Evolutionary conservation across 306 rosid genomes (phyloP), one percentile per base, ranked within the genome.

Genomic region (Medicago arabica): DNA sequence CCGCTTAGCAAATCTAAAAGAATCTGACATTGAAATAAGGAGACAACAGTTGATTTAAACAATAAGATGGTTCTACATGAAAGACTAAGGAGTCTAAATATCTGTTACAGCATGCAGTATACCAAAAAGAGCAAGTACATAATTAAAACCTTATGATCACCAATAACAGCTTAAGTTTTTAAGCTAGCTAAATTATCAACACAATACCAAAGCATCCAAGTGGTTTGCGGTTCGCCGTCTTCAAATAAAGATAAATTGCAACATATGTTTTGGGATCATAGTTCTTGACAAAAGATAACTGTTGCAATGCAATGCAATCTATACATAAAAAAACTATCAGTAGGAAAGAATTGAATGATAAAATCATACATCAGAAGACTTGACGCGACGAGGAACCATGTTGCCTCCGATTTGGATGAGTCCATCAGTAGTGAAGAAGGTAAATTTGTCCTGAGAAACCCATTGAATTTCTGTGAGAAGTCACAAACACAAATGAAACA

Each of bases 361-460:
- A 57, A 57, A 57, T 57, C 63, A 57, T 57, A 92, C 96, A 79
- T 91, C 89, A 4, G 89, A 87, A 63, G 91, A 80, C 72, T 87
- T 64, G 77, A 87, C 75, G 5, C 85, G 88, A 55, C 85, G 92
- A 61, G 98, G 98, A 75, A 88, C 86, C 74, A 90, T 72, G 75
- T 96, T 86, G 77, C 98, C 98, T 72, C 98, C 98, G 21, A 95
- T 88, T 87, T 95, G 97, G 81, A 92, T 54, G 21, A 95, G 88
- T 38, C 98, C 98, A 84, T 95, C 97, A 21, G 96, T 53, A 39
- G 98, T 95, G 91, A 95, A 90, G 79, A 95, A 84, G 6, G 98
- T 94, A 51, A 91, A 87, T 83, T 88, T 87, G 53, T 91, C 95
- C 67, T 90, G 90, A 18, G 85, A 83, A 81, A 90, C 77, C 98